phyloP scores from a whole-genome alignment of 768 basidiomycete species.

The Phaeotremella skinneri region DNA sequence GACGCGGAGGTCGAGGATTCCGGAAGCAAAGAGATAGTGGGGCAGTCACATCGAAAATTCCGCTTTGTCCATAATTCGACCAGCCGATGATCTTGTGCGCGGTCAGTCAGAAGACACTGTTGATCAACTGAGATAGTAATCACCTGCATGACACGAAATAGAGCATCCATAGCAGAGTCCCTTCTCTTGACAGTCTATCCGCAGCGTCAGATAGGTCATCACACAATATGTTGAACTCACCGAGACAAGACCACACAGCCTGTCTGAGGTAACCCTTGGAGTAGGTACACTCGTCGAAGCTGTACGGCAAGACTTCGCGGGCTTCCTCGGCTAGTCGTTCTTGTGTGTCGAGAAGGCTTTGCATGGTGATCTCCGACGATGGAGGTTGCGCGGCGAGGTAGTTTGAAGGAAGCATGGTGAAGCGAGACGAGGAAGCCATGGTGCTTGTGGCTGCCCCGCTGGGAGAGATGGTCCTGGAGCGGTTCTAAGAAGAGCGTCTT shows the following conservation, averaged over 20 bases:
- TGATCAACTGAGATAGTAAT: not conserved
- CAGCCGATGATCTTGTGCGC: constrained; percentile 39
- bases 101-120: not conserved
- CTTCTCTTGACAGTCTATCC: constrained; percentile 41
- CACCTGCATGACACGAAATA: constrained; percentile 49
- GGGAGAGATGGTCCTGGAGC: not conserved
- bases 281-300: constrained; percentile 47
- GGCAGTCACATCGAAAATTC: constrained; percentile 49
- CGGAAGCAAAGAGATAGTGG: constrained; percentile 26
- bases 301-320: constrained; percentile 44
- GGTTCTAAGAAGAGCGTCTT: too few relatives aligned
- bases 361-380: constrained; percentile 36
- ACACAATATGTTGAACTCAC: constrained; percentile 19
- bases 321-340: constrained; percentile 45
- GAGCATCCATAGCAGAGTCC: constrained; percentile 51
- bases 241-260: constrained; percentile 45
- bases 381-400: constrained; percentile 19
- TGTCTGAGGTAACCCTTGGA: constrained; percentile 44
- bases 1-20: constrained; percentile 4
- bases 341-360: constrained; percentile 35
- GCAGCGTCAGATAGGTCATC: constrained; percentile 6
- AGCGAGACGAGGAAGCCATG: not conserved
- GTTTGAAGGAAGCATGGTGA: constrained; percentile 3
- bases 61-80: constrained; percentile 49
- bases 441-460: not conserved